Conservation (phyloP, 2,329 filamentous ascomycete species). For the Alternaria ethzedia region DNA sequence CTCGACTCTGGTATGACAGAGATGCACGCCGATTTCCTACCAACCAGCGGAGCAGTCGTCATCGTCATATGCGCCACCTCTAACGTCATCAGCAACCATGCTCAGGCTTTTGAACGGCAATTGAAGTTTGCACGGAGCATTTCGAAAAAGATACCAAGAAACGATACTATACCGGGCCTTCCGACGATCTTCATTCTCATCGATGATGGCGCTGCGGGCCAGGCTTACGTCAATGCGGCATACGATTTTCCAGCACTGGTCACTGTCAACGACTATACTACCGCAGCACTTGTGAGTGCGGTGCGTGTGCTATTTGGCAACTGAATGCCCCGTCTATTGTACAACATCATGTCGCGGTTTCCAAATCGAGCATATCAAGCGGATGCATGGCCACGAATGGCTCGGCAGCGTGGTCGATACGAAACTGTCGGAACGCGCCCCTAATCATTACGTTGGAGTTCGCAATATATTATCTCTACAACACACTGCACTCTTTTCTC, state of each 20-base stretch:
- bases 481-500: too few relatives aligned
- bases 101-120: conserved; percentile 39
- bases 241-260: conserved; percentile 37
- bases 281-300: conserved; percentile 31
- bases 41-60: conserved; percentile 64
- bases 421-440: too few relatives aligned
- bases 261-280: conserved; percentile 37
- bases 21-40: conserved; percentile 68
- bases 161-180: conserved; percentile 20
- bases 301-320: conserved; percentile 36
- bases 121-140: conserved; percentile 37
- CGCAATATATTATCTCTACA: too few relatives aligned
- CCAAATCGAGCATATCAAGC: too few relatives aligned
- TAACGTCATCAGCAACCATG: conserved; percentile 31
- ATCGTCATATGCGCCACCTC: conserved; percentile 58
- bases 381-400: too few relatives aligned
- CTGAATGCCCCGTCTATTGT: too few relatives aligned
- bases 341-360: too few relatives aligned
- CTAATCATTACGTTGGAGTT: too few relatives aligned
- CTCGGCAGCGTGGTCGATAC: too few relatives aligned
- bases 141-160: conserved; percentile 20
- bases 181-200: conserved; percentile 38
- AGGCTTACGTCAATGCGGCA: conserved; percentile 28
- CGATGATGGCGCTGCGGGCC: conserved; percentile 20
- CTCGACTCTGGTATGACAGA: conserved; percentile 68